Evolutionary conservation across 2,329 filamentous ascomycete species (phyloP).

Genomic region (Phyllachora maydis): DNA sequence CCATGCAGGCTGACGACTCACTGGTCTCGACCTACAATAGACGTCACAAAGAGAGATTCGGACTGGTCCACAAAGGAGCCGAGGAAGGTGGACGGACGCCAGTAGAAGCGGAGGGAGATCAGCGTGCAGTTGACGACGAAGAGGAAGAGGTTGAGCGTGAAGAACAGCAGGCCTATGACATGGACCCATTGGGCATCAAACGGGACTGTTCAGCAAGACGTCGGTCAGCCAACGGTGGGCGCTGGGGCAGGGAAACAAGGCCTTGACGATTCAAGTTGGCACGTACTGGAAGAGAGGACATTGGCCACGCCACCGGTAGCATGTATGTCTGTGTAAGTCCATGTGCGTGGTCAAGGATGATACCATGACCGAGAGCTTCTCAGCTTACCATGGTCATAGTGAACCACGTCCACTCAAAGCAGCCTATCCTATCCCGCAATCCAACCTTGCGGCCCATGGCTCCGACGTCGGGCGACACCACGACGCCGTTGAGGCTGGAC

Average conservation of each 20-base stretch:
- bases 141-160: slow-evolving; percentile 40
- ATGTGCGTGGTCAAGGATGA: slow-evolving; percentile 2
- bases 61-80: slow-evolving; percentile 56
- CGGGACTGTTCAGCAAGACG: slow-evolving; percentile 19
- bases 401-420: slow-evolving; percentile 56
- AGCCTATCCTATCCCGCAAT: slow-evolving; percentile 27
- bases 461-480: slow-evolving; percentile 2
- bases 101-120: slow-evolving; percentile 46
- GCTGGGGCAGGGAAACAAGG: neutral
- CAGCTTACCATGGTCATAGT: slow-evolving; percentile 35
- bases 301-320: slow-evolving; percentile 35
- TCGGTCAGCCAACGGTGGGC: slow-evolving; percentile 4
- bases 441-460: slow-evolving; percentile 11
- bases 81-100: slow-evolving; percentile 48
- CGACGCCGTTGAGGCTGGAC: slow-evolving; percentile 4
- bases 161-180: slow-evolving; percentile 37
- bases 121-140: slow-evolving; percentile 42
- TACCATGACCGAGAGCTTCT: neutral
- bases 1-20: neutral
- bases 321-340: slow-evolving; percentile 9
- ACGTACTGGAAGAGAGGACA: slow-evolving; percentile 29
- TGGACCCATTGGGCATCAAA: slow-evolving; percentile 33
- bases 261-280: neutral
- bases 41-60: slow-evolving; percentile 59
- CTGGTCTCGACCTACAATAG: slow-evolving; percentile 31